Percentiles rank a stretch among this genome's conserved stretches.
Evolutionary conservation across 208 protist genomes (phyloP).

Genomic region (Crithidia thermophila): DNA sequence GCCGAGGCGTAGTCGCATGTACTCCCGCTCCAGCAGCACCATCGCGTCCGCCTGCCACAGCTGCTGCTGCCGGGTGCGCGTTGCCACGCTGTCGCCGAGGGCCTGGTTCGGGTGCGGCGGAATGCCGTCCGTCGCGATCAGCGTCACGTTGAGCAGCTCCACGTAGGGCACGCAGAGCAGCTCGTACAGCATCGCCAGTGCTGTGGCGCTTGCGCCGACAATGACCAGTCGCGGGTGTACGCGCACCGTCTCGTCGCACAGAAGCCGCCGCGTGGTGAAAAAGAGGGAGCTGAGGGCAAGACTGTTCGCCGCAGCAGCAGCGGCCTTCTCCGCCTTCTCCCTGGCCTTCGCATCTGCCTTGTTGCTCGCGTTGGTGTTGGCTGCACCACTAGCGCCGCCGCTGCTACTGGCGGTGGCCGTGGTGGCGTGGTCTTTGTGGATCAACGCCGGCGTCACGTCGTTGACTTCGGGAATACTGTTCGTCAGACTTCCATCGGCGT

Average conservation of each 20-base stretch:
- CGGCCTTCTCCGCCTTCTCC: conserved; percentile 1
- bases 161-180: conserved; percentile 81
- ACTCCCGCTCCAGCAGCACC: conserved; percentile 83
- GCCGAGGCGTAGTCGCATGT: conserved; percentile 54
- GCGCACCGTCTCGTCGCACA: conserved; percentile 81
- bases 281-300: conserved; percentile 66
- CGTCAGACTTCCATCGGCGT: background rate
- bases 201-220: conserved; percentile 84
- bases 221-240: conserved; percentile 86
- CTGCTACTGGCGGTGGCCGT: background rate
- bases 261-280: conserved; percentile 66
- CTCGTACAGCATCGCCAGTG: conserved; percentile 74
- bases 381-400: too few relatives aligned
- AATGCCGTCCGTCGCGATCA: conserved; percentile 87
- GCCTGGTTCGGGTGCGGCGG: conserved; percentile 75
- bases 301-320: background rate
- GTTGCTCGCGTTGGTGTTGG: too few relatives aligned
- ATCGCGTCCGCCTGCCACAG: conserved; percentile 76
- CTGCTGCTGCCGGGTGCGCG: conserved; percentile 14
- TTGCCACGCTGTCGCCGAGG: conserved; percentile 4
- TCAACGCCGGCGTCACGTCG: conserved; percentile 28
- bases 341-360: background rate
- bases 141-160: conserved; percentile 84
- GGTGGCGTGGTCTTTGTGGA: background rate
- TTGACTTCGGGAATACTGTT: conserved; percentile 29